phyloP scores from a whole-genome alignment of 352 stramenopile species.

The Phytophthora melonis region DNA sequence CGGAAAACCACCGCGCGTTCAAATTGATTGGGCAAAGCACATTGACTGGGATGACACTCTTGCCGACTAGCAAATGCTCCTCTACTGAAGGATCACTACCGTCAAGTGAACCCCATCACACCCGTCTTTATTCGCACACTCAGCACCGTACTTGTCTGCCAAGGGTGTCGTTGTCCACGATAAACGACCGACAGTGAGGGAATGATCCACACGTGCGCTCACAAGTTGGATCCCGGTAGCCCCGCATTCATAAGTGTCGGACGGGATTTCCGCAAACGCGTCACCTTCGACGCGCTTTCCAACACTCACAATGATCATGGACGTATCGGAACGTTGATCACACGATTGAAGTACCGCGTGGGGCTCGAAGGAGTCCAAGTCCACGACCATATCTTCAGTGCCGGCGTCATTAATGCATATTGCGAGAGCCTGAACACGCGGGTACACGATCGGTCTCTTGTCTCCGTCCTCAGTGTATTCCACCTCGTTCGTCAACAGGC shows the following conservation, averaged over 20 bases:
- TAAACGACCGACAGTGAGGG: conserved; percentile 29
- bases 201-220: conserved; percentile 25
- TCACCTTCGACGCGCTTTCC: conserved; percentile 24
- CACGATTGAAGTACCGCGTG: conserved; percentile 13
- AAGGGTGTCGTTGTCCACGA: conserved; percentile 19
- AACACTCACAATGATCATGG: conserved; percentile 27
- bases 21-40: conserved; percentile 18
- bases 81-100: background rate
- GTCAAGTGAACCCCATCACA: conserved; percentile 4
- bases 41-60: conserved; percentile 3
- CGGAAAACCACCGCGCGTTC: background rate
- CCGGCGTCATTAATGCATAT: conserved; percentile 14
- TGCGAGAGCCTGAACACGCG: conserved; percentile 22
- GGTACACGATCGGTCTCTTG: background rate
- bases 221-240: background rate
- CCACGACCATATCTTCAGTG: background rate
- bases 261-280: conserved; percentile 1
- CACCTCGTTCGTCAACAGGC: too few species aligned
- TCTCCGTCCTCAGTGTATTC: too few species aligned
- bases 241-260: background rate
- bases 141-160: background rate
- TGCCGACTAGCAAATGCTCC: conserved; percentile 8
- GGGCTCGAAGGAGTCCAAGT: background rate
- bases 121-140: background rate
- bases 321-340: conserved; percentile 14